Evolutionary conservation across 768 basidiomycete species (phyloP), one percentile per base, ranked within the genome.

Genomic region (Hygrocybe coccinea): DNA sequence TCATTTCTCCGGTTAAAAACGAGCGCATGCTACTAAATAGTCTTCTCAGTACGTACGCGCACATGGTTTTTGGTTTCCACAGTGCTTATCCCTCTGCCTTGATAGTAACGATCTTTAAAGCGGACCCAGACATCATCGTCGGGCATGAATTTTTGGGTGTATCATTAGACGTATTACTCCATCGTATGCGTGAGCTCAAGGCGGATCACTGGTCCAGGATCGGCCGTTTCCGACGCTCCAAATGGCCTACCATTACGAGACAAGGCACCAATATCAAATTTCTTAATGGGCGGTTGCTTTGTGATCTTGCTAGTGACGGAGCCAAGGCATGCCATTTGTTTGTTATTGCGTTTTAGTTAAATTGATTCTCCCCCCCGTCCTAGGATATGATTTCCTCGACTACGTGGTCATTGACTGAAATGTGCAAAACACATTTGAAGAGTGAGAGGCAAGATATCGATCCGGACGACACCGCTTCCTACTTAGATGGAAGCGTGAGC

Each of bases 401-500:
- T 3, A 98, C 97, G 1, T 99, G 97, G 97, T 95, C 95, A 2
- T 74, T 98, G 52, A 92, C 91, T 8, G 97, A 99, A 70, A 97
- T 99, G 94, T 94, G 91, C 72, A 81, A 78, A 59, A 89, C 92
- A 0, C 89, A 95, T 67, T 82, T 99, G 59, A 86, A 87, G 59
- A 81, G 82, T 56, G 86, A 88, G 51, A 77, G 97, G 36, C 88
- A 97, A 65, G 97, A 98, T 59, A 94, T 97, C 59, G 95, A 98
- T 65, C 87, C 93, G 0, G 95, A 97, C 59, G 97, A 98, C 64
- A 95, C 92, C 0, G 85, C 91, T 25, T 78, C 81, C 59, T 97
- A 91, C 70, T 84, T 99, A 60, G 97, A 98, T 64, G 85, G 87
- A 25, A 84, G 82, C 38, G 78, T 94, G 50, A 80, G 83, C 56